phyloP scores from a whole-genome alignment of 1,284 basidiomycete genomes.

The Leccinum pachyderme region DNA sequence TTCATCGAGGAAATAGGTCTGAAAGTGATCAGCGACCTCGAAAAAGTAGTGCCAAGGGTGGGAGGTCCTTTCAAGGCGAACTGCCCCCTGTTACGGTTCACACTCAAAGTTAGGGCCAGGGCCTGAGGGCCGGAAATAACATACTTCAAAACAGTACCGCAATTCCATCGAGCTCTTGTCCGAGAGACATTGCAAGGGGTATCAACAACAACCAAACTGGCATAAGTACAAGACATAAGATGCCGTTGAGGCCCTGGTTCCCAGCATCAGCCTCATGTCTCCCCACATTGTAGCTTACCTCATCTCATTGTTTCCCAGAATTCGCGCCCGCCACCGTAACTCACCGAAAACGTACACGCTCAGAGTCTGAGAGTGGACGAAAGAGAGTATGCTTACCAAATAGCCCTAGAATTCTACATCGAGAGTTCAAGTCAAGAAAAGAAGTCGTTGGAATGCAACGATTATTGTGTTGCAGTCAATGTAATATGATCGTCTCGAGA shows the following conservation, averaged over 20 bases:
- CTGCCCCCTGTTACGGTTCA: too few species aligned
- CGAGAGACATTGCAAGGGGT: not conserved
- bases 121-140: too few species aligned
- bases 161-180: not conserved
- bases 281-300: not conserved
- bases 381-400: not conserved
- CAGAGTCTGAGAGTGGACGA: too few species aligned
- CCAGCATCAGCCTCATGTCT: not conserved
- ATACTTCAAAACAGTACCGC: too few species aligned
- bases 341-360: not conserved
- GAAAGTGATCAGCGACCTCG: too few species aligned
- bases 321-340: not conserved
- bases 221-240: too few species aligned
- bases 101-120: too few species aligned
- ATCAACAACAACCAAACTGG: not conserved
- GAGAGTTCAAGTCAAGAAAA: not conserved
- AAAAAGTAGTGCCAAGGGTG: too few species aligned
- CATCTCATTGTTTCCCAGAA: not conserved
- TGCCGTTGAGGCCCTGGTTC: not conserved
- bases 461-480: not conserved
- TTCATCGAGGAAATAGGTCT: too few species aligned
- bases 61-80: too few species aligned
- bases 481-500: too few species aligned
- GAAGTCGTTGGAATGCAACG: not conserved
- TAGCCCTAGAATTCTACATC: not conserved